Conservation (phyloP, 768 basidiomycete species). For the Pholiota conissans region DNA sequence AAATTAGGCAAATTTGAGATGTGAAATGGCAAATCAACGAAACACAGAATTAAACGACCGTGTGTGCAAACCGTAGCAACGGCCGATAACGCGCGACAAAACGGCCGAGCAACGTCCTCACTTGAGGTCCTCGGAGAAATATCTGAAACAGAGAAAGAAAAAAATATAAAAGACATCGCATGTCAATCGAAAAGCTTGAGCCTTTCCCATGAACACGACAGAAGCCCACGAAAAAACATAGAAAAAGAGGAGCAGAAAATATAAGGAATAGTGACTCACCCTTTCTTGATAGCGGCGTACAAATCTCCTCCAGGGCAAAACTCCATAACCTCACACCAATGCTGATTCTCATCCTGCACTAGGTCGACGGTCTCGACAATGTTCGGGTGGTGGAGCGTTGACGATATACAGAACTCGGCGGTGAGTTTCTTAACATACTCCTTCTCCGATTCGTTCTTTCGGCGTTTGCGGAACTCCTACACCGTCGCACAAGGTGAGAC, state of each 20-base stretch:
- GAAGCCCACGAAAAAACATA: not conserved
- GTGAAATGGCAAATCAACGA: not conserved
- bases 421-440: slow-evolving; percentile 99
- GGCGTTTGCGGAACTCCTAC: slow-evolving; percentile 96
- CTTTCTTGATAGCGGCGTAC: slow-evolving; percentile 98
- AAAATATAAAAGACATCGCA: not conserved
- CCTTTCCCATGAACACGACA: not conserved
- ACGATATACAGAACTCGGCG: slow-evolving; percentile 98
- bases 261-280: slow-evolving; percentile 37
- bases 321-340: slow-evolving; percentile 99
- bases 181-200: not conserved
- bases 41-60: not conserved
- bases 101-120: not conserved
- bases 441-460: slow-evolving; percentile 98
- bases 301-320: slow-evolving; percentile 98
- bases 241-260: slow-evolving; percentile 2
- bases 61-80: not conserved
- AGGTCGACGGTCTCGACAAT: slow-evolving; percentile 99
- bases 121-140: not conserved
- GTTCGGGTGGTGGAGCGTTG: slow-evolving; percentile 90
- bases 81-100: not conserved
- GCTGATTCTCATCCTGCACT: slow-evolving; percentile 94
- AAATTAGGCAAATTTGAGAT: too few species aligned
- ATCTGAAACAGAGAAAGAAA: slow-evolving; percentile 5
- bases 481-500: slow-evolving; percentile 4